Evolutionary conservation across 331 rosid genomes (phyloP), one percentile per base, ranked within the genome.

Genomic region (Arachis monticola): DNA sequence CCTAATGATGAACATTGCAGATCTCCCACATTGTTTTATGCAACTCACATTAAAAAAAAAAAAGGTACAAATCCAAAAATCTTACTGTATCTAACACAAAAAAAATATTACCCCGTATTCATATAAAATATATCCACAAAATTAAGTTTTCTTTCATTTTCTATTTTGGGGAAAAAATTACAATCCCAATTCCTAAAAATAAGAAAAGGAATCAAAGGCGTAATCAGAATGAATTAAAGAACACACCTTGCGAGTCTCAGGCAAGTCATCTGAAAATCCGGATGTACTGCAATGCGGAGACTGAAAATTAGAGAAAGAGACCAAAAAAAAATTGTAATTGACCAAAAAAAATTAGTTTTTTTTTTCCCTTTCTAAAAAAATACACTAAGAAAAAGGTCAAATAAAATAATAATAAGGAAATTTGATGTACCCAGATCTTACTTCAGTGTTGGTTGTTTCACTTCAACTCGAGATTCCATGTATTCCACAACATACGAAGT

Each of bases 211-310:
- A 44, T 5, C 48, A 44, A 44, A 60, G 78, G 66, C 59, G 30
- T 70, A 4, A 40, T 13, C 38, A 70, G 17, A 44, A 75, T 13
- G 38, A 56, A 50, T 4, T 13, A 45, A 76, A 72, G 44, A 72
- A 53, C 72, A 46, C n/a, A 82, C 83, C 80, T 78, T 64, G 80
- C 74, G 2, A 31, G 75, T 74, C 38, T 50, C 62, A 42, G 80
- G 61, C 67, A 74, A 69, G 62, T 68, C 64, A 70, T 68, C 74
- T 13, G 64, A 68, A 40, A 64, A 47, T 5, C 51, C 70, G 3
- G 79, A 60, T 53, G 68, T 63, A 45, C 85, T 77, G 85, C 79
- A 38, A 82, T 9, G 46, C 70, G 67, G 27, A 72, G 10, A 60
- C 64, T 44, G 53, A 45, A 79, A 58, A 77, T 72, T 45, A 14